These are phyloP conservation scores for Aureobasidium melanogenum DNA, from an alignment of 2,329 filamentous ascomycete species.

Conservation along the genomic window DNA sequence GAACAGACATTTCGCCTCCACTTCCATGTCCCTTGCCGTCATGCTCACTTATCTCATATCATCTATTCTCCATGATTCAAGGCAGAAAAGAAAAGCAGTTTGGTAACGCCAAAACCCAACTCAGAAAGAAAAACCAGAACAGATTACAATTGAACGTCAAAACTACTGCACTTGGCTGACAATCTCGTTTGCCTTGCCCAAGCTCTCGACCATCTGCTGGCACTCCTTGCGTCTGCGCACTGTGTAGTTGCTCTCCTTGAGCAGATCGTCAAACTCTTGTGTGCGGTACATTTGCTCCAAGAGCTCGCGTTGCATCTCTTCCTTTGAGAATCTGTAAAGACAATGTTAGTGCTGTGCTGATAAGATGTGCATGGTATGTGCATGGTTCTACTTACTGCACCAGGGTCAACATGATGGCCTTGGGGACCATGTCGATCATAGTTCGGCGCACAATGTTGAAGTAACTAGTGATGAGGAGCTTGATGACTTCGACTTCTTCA, in stretches of 20 bases:
- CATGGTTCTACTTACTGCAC: conserved; percentile 64
- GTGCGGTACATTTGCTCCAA: conserved; percentile 96
- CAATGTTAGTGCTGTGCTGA: conserved; percentile 13
- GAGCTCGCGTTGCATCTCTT: conserved; percentile 96
- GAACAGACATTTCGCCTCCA: background rate
- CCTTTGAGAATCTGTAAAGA: conserved; percentile 69
- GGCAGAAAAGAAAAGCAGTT: background rate
- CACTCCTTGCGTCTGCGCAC: conserved; percentile 92
- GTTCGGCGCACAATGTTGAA: conserved; percentile 97
- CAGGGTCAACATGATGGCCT: conserved; percentile 95
- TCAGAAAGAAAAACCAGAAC: background rate
- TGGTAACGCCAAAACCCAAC: background rate
- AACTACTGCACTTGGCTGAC: conserved; percentile 64
- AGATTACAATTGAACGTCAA: background rate
- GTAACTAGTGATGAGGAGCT: conserved; percentile 92
- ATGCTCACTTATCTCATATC: background rate
- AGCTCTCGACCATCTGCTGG: conserved; percentile 96
- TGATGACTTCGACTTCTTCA: conserved; percentile 97
- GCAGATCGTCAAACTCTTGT: conserved; percentile 80
- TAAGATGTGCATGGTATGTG: conserved; percentile 17
- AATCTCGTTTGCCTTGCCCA: conserved; percentile 86
- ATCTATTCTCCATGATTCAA: background rate
- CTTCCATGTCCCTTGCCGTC: background rate
- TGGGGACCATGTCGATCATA: conserved; percentile 99
- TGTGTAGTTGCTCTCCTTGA: conserved; percentile 98